Percentiles rank a stretch among this genome's conserved stretches.
These are phyloP conservation scores for Hypoxylon intermedium DNA, from an alignment of 495 filamentous ascomycete species.

Conservation along the genomic window DNA sequence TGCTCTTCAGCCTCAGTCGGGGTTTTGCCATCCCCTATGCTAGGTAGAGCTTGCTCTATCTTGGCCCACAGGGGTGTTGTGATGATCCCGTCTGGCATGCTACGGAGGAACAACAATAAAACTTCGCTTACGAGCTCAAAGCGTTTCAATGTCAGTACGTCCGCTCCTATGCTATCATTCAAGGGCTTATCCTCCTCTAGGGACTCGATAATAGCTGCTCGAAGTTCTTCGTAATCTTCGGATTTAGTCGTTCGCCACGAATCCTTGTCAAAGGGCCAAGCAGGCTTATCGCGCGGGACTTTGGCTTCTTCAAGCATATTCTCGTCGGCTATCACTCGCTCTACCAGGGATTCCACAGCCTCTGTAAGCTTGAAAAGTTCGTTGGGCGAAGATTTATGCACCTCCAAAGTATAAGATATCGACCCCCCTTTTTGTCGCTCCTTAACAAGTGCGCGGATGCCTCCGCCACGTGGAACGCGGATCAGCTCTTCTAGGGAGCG, in stretches of 20 bases:
- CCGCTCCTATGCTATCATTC: slow-evolving; percentile 63
- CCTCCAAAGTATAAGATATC: slow-evolving; percentile 54
- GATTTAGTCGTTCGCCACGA: slow-evolving; percentile 45
- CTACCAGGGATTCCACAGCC: slow-evolving; percentile 74
- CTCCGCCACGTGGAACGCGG: slow-evolving; percentile 77
- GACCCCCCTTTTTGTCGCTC: slow-evolving; percentile 42
- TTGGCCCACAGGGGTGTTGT: slow-evolving; percentile 70
- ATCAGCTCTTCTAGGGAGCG: slow-evolving; percentile 84
- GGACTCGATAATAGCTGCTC: slow-evolving; percentile 63
- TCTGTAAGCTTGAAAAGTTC: slow-evolving; percentile 91
- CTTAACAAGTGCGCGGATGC: slow-evolving; percentile 58
- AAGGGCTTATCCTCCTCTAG: slow-evolving; percentile 71
- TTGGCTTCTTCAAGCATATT: slow-evolving; percentile 75
- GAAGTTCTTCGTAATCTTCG: slow-evolving; percentile 37
- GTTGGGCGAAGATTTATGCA: slow-evolving; percentile 65
- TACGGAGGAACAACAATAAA: slow-evolving; percentile 72
- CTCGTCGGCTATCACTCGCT: slow-evolving; percentile 80
- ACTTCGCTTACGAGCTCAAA: slow-evolving; percentile 74
- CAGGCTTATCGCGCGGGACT: slow-evolving; percentile 60
- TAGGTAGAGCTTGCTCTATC: slow-evolving; percentile 68
- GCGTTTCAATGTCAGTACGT: slow-evolving; percentile 65
- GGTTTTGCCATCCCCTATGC: slow-evolving; percentile 42
- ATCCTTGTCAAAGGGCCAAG: slow-evolving; percentile 77
- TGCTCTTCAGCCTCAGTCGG: slow-evolving; percentile 63
- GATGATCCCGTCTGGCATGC: slow-evolving; percentile 78